phyloP scores from a whole-genome alignment of 306 rosid species.

The Rosa rugosa region DNA sequence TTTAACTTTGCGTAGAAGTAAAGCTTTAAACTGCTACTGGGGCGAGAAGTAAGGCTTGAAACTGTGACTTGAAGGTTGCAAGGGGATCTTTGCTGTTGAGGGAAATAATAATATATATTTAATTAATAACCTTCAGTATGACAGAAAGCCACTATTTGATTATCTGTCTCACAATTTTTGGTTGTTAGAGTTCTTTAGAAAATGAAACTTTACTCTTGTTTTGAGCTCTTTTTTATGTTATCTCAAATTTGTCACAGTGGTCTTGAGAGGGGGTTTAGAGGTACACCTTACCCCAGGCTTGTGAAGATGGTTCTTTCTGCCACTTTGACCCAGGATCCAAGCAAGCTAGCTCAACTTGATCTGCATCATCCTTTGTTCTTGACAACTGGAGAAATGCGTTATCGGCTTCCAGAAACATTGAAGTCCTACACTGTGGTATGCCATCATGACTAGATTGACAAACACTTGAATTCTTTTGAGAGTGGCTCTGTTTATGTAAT shows the following conservation, averaged over 20 bases:
- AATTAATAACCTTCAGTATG: not conserved
- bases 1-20: not conserved
- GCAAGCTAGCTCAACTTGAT: conserved; percentile 81
- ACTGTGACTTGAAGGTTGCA: not conserved
- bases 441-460: not conserved
- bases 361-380: conserved; percentile 79
- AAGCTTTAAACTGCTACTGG: not conserved
- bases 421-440: conserved; percentile 77
- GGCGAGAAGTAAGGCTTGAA: not conserved
- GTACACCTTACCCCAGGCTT: conserved; percentile 71
- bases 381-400: conserved; percentile 79
- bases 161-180: not conserved
- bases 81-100: not conserved
- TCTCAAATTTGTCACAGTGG: conserved; percentile 49
- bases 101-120: not conserved
- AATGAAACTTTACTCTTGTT: not conserved
- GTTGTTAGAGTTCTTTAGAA: not conserved
- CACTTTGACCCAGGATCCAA: conserved; percentile 80
- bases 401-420: conserved; percentile 76
- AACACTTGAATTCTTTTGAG: conserved; percentile 3
- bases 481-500: conserved; percentile 5
- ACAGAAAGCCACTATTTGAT: not conserved
- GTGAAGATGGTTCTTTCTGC: conserved; percentile 91
- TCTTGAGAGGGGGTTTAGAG: conserved; percentile 83
- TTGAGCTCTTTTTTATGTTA: not conserved